Base-by-base conservation (phyloP, 208 protist species). In the Crithidia sp. region DNA sequence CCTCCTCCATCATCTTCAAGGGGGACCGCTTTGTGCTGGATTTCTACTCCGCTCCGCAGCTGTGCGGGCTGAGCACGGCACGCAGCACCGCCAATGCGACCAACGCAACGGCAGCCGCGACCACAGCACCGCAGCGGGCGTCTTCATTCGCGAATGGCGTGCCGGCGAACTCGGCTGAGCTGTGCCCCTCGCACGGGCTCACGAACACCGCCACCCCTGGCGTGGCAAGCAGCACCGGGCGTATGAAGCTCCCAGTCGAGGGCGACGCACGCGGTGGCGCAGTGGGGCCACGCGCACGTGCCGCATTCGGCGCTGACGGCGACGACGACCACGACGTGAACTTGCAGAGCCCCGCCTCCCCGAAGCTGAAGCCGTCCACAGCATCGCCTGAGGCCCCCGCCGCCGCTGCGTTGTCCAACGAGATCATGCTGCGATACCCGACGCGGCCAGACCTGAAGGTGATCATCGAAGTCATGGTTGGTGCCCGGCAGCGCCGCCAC, bases 381-480 rank as follows among this genome's bases (percentile, higher is more conserved):
- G 43, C 63, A 2, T 8, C 64, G 4, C n/a, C 44, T 2, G 28
- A n/a, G 6, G 60, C 53, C 10, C 45, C 62, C 3, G 50, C 63
- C 7, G 57, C 53, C 2, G 37, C 47, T 9, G 19, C 43, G 55
- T 28, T 44, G 58, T 49, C 72, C 2, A 87, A 91, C 69, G 44
- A 77, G 43, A 76, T 91, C 17, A 43, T 78, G 17, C 63, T 94
- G 37, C 66, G 81, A 41, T 95, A 80, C 76, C 90, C 90, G 4
- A 85, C 65, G 9, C 81, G 83, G 4, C 56, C 19, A 7, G 85
- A 87, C 50, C 70, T 95, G 16, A 91, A 81, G 44, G 84, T 87
- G 12, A 79, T 90, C 36, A 73, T 95, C n/a, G 80, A 91, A 43
- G 82, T 93, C 10, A 62, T 79, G 44, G 66, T 92, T 37, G 81